Evolutionary conservation across 2,329 filamentous ascomycete genomes (phyloP).

Genomic region (Aspergillus sp.): DNA sequence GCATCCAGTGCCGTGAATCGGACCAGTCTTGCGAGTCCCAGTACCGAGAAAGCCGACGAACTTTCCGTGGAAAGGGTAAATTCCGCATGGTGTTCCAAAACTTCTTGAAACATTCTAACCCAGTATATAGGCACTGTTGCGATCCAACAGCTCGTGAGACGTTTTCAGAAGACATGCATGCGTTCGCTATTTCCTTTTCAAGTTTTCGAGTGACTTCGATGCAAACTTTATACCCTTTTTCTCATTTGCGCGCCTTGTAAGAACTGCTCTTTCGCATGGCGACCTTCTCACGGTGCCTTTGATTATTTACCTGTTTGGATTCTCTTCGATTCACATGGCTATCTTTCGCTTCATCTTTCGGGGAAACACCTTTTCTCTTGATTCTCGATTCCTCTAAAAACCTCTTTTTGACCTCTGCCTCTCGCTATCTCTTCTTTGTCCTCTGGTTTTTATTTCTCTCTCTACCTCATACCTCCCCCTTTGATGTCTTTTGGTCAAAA

Average conservation of each 20-base stretch:
- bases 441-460: not conserved
- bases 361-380: conserved; percentile 2
- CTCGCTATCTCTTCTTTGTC: conserved; percentile 1
- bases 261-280: conserved; percentile 19
- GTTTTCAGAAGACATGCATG: conserved; percentile 16
- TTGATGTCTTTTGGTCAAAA: conserved; percentile 8
- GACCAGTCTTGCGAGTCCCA: conserved; percentile 62
- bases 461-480: not conserved
- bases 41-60: conserved; percentile 58
- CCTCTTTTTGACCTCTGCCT: conserved; percentile 2
- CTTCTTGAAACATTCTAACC: conserved; percentile 19
- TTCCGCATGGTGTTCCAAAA: conserved; percentile 13
- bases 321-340: conserved; percentile 8
- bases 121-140: conserved; percentile 38
- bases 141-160: conserved; percentile 51
- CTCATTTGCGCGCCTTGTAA: conserved; percentile 23
- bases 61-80: conserved; percentile 61
- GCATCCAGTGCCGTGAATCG: conserved; percentile 60
- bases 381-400: conserved; percentile 1
- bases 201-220: conserved; percentile 29
- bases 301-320: conserved; percentile 11
- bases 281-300: conserved; percentile 9
- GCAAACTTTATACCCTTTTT: conserved; percentile 28
- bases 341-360: conserved; percentile 8
- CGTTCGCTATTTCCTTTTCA: conserved; percentile 26